These are phyloP conservation scores for Ordospora colligata DNA, from an alignment of 371 early-diverging fungal genomes.

Conservation along the genomic window DNA sequence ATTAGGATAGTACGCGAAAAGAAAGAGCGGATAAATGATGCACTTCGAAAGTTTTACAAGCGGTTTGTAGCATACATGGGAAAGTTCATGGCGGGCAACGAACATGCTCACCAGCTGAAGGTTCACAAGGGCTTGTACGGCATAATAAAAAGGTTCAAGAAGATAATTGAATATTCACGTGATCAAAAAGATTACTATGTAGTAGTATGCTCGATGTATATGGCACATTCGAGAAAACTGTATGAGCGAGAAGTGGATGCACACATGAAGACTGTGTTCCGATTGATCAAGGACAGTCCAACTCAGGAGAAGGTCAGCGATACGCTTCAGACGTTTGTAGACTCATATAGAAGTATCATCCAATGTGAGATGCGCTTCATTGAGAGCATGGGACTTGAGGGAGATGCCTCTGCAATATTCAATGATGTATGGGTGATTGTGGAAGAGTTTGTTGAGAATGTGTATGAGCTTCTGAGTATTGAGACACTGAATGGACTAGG, in stretches of 20 bases:
- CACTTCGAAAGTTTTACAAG: constrained; percentile 31
- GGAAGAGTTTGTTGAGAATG: constrained; percentile 38
- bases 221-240: constrained; percentile 18
- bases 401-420: constrained; percentile 29
- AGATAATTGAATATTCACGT: constrained; percentile 24
- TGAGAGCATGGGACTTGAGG: neutral
- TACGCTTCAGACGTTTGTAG: constrained; percentile 14
- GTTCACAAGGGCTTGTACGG: constrained; percentile 44
- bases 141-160: constrained; percentile 23
- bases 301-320: constrained; percentile 11
- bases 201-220: constrained; percentile 21
- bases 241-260: constrained; percentile 31
- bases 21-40: constrained; percentile 14
- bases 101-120: constrained; percentile 25
- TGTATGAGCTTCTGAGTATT: constrained; percentile 11
- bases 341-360: constrained; percentile 27
- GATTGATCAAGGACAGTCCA: neutral
- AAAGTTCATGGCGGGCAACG: constrained; percentile 5
- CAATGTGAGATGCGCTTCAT: constrained; percentile 35
- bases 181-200: constrained; percentile 25
- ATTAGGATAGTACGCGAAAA: constrained; percentile 46
- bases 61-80: constrained; percentile 39
- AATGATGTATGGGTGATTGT: neutral
- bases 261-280: constrained; percentile 23
- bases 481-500: constrained; percentile 31